A percentile compares a stretch with the other conserved stretches of the same genome.
phyloP scores from a whole-genome alignment of 176 grass and related monocot genomes.

The Rhipidocladum racemiflorum region DNA sequence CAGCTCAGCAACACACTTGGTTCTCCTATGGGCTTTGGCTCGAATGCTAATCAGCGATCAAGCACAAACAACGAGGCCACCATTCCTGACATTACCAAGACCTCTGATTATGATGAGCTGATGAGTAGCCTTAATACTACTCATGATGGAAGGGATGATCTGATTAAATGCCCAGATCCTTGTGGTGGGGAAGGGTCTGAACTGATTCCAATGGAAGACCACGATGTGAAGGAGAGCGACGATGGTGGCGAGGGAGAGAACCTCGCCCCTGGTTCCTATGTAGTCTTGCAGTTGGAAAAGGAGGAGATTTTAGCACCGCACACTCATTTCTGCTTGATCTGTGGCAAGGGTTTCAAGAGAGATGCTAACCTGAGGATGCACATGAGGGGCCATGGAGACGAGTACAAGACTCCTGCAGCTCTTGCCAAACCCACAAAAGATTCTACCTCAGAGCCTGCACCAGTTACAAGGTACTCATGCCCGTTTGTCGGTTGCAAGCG shows the following conservation, averaged over 20 bases:
- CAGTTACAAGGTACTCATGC: conserved; percentile 77
- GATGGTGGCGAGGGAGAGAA: conserved; percentile 83
- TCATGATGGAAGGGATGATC: conserved; percentile 49
- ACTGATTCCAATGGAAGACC: conserved; percentile 55
- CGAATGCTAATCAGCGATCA: conserved; percentile 39
- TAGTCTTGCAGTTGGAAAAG: conserved; percentile 86
- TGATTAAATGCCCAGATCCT: conserved; percentile 54
- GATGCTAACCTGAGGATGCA: conserved; percentile 96
- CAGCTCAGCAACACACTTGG: conserved; percentile 47
- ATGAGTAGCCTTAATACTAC: conserved; percentile 40
- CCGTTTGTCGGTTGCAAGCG: conserved; percentile 86
- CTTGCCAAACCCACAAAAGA: conserved; percentile 75
- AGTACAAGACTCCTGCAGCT: conserved; percentile 86
- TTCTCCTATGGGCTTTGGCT: conserved; percentile 45
- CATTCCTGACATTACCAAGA: conserved; percentile 39
- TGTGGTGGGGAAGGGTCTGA: conserved; percentile 43
- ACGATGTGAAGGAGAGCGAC: conserved; percentile 83
- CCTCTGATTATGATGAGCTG: conserved; percentile 52
- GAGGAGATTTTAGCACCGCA: conserved; percentile 92
- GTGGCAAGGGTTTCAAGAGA: conserved; percentile 93
- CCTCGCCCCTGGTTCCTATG: conserved; percentile 75
- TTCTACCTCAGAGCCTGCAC: conserved; percentile 44
- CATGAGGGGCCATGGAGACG: conserved; percentile 90
- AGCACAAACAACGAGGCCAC: conserved; percentile 23
- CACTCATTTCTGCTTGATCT: conserved; percentile 88